Base-by-base conservation (phyloP, 2,329 filamentous ascomycete genomes). In the Pochonia chlamydosporia region DNA sequence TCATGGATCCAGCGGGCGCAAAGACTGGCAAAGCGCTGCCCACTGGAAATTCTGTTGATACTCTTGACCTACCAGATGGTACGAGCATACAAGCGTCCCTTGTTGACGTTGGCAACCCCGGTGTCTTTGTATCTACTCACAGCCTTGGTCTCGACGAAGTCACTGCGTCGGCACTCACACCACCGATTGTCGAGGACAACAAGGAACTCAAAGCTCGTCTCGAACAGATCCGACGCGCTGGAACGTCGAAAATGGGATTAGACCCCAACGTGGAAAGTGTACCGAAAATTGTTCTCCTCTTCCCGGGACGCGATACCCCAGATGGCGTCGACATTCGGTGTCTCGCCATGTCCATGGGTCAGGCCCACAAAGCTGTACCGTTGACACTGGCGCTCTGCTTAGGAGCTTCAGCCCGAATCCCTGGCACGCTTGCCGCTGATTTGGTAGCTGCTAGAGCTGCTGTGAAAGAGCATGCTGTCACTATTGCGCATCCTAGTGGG, bases 91-190 rank as follows among this genome's bases (percentile, higher is more conserved):
- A 59, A 3, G 78, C 73, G 0, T 83, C 79, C 1, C 77, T 82
- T 23, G 71, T 85, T 1, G 84, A 87, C 51, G 79, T 79, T 1
- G 76, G 76, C 1, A 85, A 85, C 54, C 84, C 83, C 0, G 78
- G 76, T 40, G 71, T 83, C 13, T 87, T 87, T 56, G 66, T 87
- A 1, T 65, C 66, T 7, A 79, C 81, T 0, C 57, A 65, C 2
- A 75, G 81, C 49, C 56, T 85, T 13, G 63, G 61, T n/a, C 25
- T 63, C 1, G 72, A 65, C 4, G 63, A 79, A 3, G 61, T 72
- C 16, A 70, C 72, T 2, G 63, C 73, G 20, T 70, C 72, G 3
- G 68, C 69, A 9, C 68, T 84, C 30, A 68, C 75, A 0, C 81
- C 82, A 0, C 68, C 76, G 21, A 68, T 72, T 24, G 71, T 85